Evolutionary conservation across 2,329 filamentous ascomycete species (phyloP).

Genomic region (Xylariales sp.): DNA sequence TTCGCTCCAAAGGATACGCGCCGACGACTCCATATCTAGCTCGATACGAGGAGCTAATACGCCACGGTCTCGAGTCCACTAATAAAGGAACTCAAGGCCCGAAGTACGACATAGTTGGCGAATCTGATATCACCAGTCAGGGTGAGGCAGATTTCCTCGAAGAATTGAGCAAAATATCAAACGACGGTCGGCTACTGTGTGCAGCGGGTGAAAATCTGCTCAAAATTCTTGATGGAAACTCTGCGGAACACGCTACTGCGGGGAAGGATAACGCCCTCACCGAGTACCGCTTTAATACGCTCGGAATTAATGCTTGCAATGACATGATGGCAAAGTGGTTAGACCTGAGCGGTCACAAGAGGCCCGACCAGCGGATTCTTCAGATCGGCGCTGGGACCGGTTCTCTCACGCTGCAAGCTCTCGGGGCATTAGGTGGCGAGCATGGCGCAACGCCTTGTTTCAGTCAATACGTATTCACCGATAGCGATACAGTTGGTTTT

Average conservation of each 20-base stretch:
- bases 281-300: background rate
- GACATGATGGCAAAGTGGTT: slow-evolving; percentile 11
- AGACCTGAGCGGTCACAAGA: background rate
- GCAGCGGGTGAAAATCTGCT: slow-evolving; percentile 2
- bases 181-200: background rate
- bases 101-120: too few species aligned
- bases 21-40: background rate
- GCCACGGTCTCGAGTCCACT: background rate
- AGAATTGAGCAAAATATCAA: background rate
- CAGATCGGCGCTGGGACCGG: background rate
- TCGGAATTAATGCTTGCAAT: background rate
- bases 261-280: background rate
- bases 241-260: background rate
- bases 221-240: background rate
- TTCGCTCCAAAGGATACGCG: background rate
- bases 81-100: background rate
- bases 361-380: slow-evolving; percentile 6
- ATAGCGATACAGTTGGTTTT: background rate
- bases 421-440: background rate
- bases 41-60: slow-evolving; percentile 8
- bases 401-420: background rate
- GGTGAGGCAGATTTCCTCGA: background rate
- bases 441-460: background rate
- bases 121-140: background rate
- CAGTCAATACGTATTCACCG: slow-evolving; percentile 2